Base-by-base conservation (phyloP, 2,329 filamentous ascomycete species). In the Arthrobotrys entomopaga region DNA sequence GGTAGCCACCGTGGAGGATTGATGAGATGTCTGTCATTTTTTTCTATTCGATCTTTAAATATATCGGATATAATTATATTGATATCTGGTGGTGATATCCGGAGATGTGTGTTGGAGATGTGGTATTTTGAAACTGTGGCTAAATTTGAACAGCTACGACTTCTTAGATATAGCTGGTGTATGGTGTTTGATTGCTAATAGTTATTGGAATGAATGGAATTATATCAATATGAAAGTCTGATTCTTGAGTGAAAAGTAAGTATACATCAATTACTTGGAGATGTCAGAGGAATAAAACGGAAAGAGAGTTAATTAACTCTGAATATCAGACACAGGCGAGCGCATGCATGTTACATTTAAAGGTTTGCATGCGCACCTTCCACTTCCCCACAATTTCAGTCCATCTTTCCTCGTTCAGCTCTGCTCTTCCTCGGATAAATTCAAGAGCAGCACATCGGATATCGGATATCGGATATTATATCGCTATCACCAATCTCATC, bases 1-100 rank as follows among this genome's bases (percentile, higher is more conserved):
- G 89, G 82, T 94, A 94, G 70, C 91, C 91, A 61, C 91, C 90
- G 80, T 95, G 91, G 48, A 94, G 86, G 82, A 94, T 91, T 81
- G 90, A 93, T 13, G 89, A 90, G 77, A 95, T 93, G 79, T 93
- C 91, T 1, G 76, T 73, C 77, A 78, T 78, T 59, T 56, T 67
- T 48, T 40, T 43, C 15, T 19, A 43, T 22, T 1, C 20, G 10
- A n/a, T 63, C 34, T 40, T 46, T 22, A 13, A 7, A 11, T 26
- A 50, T 20, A 26, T 20, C 53, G 22, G 19, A 52, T 58, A 52
- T 16, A 19, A n/a, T n/a, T 34, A 29, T 49, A 15, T 38, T 22
- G 34, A 20, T 54, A 40, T 56, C 19, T n/a, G n/a, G n/a, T n/a
- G n/a, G n/a, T n/a, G 24, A 24, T 20, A 24, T 53, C 24, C 22